phyloP scores from a whole-genome alignment of 495 filamentous ascomycete species.

The Aspergillus conjunctus region DNA sequence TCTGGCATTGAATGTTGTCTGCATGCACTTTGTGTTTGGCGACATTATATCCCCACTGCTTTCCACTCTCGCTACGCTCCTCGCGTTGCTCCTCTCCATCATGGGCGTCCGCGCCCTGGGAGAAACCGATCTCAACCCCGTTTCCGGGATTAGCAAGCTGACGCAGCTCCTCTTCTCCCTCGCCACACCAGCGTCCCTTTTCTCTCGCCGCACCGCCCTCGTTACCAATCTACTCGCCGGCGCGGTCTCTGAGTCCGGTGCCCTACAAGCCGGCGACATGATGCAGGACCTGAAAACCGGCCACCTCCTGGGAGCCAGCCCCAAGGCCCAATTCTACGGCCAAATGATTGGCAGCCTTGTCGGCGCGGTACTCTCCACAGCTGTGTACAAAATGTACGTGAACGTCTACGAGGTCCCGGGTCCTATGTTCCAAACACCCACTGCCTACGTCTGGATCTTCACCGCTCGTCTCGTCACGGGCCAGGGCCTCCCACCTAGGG shows the following conservation, averaged over 20 bases:
- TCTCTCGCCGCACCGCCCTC: constrained; percentile 61
- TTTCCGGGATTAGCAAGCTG: constrained; percentile 94
- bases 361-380: constrained; percentile 84
- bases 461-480: constrained; percentile 94
- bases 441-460: constrained; percentile 95
- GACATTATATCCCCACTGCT: constrained; percentile 59
- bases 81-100: constrained; percentile 85
- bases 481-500: constrained; percentile 81
- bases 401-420: constrained; percentile 86
- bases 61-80: constrained; percentile 80
- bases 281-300: constrained; percentile 99
- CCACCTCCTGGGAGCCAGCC: constrained; percentile 86
- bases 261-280: constrained; percentile 93
- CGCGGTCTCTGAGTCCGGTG: constrained; percentile 85
- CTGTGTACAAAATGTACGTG: constrained; percentile 90
- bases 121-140: constrained; percentile 96
- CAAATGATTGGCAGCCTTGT: constrained; percentile 88
- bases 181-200: constrained; percentile 75
- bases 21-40: constrained; percentile 80
- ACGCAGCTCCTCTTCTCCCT: constrained; percentile 94
- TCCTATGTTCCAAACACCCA: constrained; percentile 88
- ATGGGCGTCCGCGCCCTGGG: constrained; percentile 96
- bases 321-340: constrained; percentile 94
- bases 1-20: constrained; percentile 73
- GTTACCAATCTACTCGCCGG: constrained; percentile 93